A percentile compares a stretch with the other conserved stretches of the same genome.
Conservation (phyloP, 140 eudicot genomes). For the Oenanthe javanica region DNA sequence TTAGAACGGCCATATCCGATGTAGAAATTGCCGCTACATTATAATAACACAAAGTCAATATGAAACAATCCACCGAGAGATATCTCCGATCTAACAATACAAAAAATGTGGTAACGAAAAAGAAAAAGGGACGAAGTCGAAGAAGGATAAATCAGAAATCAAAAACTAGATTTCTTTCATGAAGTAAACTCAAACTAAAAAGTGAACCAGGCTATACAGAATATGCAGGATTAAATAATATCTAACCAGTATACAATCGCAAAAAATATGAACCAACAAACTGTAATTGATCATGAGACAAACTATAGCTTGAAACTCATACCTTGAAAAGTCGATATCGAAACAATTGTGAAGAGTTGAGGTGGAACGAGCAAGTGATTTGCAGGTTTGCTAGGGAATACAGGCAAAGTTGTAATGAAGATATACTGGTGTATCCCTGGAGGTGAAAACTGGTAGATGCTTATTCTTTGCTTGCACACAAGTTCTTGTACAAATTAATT, state of each 20-base stretch:
- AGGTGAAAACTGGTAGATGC: slow-evolving; percentile 21
- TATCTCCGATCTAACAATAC: background rate
- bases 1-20: slow-evolving; percentile 49
- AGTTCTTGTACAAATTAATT: background rate
- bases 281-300: background rate
- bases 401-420: slow-evolving; percentile 6
- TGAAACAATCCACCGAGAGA: too few relatives aligned
- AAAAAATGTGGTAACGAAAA: background rate
- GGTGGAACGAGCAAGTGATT: background rate
- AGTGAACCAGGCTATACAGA: background rate
- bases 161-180: background rate
- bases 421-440: background rate
- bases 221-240: background rate
- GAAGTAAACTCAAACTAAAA: background rate
- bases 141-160: background rate
- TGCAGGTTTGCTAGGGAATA: background rate
- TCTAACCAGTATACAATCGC: background rate
- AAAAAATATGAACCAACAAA: background rate
- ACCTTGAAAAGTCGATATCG: slow-evolving; percentile 3
- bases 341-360: background rate
- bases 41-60: background rate
- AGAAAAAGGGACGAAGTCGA: background rate
- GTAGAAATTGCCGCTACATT: background rate
- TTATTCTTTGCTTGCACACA: slow-evolving; percentile 31
- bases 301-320: background rate